Conservation (phyloP, 2,329 filamentous ascomycete species). For the Aspergillus eucalypticola region DNA sequence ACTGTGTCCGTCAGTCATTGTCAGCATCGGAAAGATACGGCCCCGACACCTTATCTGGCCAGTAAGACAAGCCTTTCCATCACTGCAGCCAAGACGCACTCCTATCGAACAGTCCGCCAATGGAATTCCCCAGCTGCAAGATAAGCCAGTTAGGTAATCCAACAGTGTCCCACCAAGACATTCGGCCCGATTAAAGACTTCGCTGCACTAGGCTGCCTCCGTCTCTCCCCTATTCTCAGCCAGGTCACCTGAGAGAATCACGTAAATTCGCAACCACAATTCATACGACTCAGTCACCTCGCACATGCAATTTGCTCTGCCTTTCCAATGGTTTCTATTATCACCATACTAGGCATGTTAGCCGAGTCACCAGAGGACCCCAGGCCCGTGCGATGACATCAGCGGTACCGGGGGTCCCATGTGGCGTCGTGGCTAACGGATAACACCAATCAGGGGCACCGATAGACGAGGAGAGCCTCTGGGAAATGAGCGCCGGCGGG, state of each 20-base stretch:
- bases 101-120: not conserved
- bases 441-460: not conserved
- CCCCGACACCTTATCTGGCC: not conserved
- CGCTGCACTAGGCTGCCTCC: not conserved
- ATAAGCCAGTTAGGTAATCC: not conserved
- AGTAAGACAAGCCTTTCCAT: not conserved
- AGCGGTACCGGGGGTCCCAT: not conserved
- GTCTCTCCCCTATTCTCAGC: not conserved
- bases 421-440: not conserved
- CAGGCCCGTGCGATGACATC: not conserved
- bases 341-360: not conserved
- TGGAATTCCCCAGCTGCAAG: not conserved
- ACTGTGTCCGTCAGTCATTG: too few relatives aligned
- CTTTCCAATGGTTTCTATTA: not conserved
- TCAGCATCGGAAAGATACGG: not conserved
- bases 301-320: not conserved
- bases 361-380: not conserved
- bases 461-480: not conserved
- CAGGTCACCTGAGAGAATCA: not conserved
- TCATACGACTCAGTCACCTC: too few relatives aligned
- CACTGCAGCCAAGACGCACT: not conserved
- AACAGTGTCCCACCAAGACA: not conserved
- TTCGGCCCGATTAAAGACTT: not conserved
- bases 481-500: not conserved
- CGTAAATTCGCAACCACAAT: not conserved